These are phyloP conservation scores for Phallus indusiatus DNA, from an alignment of 768 basidiomycete genomes.

Conservation along the genomic window DNA sequence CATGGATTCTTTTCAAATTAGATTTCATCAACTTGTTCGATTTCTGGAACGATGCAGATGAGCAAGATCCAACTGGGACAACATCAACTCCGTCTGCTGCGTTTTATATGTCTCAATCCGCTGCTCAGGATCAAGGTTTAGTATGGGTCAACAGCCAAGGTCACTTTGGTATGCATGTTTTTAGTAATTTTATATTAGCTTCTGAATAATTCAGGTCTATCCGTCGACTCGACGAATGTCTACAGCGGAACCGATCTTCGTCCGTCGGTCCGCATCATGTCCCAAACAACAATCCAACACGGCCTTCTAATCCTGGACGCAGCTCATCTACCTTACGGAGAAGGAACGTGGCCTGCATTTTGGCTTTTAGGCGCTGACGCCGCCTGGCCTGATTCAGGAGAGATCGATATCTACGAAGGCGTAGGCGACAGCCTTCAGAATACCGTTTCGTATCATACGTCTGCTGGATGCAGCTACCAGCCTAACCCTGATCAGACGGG, in stretches of 20 bases:
- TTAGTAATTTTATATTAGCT: background rate
- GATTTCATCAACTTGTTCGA: constrained; percentile 8
- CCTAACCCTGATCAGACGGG: constrained; percentile 11
- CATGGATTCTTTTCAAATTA: background rate
- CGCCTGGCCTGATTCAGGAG: constrained; percentile 24
- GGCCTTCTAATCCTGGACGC: constrained; percentile 76
- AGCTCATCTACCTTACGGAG: constrained; percentile 83
- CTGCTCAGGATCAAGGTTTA: constrained; percentile 2
- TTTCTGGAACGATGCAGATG: background rate
- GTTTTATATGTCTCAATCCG: constrained; percentile 4
- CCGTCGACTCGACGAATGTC: constrained; percentile 3
- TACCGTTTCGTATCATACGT: constrained; percentile 34
- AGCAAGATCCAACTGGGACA: background rate
- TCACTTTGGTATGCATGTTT: background rate
- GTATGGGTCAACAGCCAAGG: constrained; percentile 8
- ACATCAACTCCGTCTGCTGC: background rate
- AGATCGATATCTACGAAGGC: constrained; percentile 35
- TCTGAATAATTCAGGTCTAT: background rate
- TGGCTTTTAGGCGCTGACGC: constrained; percentile 44
- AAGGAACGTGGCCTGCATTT: constrained; percentile 77
- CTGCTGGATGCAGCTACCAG: constrained; percentile 28
- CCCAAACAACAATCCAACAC: background rate
- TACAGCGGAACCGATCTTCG: constrained; percentile 1
- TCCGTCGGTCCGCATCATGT: constrained; percentile 4
- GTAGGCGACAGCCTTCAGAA: constrained; percentile 31